A percentile compares a stretch with the other conserved stretches of the same genome.
Conservation (phyloP, 2,329 filamentous ascomycete species). For the Thelonectria olida region DNA sequence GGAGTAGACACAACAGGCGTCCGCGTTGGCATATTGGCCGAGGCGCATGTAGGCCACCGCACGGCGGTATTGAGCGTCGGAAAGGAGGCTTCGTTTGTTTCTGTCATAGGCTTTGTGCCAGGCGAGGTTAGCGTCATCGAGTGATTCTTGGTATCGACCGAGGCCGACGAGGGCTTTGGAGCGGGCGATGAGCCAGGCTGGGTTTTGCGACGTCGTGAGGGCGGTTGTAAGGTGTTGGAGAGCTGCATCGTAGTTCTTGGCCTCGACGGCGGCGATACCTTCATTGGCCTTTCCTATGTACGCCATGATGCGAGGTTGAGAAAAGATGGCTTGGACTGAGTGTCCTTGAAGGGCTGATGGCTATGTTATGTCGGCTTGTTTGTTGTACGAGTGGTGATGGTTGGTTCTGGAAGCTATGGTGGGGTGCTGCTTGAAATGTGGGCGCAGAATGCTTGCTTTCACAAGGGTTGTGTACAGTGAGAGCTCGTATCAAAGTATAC, state of each 20-base stretch:
- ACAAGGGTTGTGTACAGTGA: too few species aligned
- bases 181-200: slow-evolving; percentile 83
- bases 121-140: slow-evolving; percentile 75
- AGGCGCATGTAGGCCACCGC: slow-evolving; percentile 78
- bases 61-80: slow-evolving; percentile 83
- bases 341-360: too few species aligned
- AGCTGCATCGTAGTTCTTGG: slow-evolving; percentile 72
- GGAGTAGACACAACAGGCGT: slow-evolving; percentile 72
- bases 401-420: slow-evolving; percentile 46
- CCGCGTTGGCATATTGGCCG: slow-evolving; percentile 77
- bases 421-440: slow-evolving; percentile 39
- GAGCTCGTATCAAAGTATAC: too few species aligned
- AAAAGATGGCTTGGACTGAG: background rate
- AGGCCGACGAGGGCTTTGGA: slow-evolving; percentile 80
- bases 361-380: background rate
- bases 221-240: slow-evolving; percentile 75
- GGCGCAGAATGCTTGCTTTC: too few species aligned
- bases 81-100: slow-evolving; percentile 78
- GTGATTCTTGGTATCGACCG: slow-evolving; percentile 68
- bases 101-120: slow-evolving; percentile 71
- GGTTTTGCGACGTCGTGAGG: slow-evolving; percentile 71
- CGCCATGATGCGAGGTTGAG: slow-evolving; percentile 53
- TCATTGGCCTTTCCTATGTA: slow-evolving; percentile 59
- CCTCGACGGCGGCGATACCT: slow-evolving; percentile 73
- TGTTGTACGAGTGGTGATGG: slow-evolving; percentile 22